A percentile compares a stretch with the other conserved stretches of the same genome.
phyloP scores from a whole-genome alignment of 2,329 filamentous ascomycete genomes.

The Fusarium virguliforme region DNA sequence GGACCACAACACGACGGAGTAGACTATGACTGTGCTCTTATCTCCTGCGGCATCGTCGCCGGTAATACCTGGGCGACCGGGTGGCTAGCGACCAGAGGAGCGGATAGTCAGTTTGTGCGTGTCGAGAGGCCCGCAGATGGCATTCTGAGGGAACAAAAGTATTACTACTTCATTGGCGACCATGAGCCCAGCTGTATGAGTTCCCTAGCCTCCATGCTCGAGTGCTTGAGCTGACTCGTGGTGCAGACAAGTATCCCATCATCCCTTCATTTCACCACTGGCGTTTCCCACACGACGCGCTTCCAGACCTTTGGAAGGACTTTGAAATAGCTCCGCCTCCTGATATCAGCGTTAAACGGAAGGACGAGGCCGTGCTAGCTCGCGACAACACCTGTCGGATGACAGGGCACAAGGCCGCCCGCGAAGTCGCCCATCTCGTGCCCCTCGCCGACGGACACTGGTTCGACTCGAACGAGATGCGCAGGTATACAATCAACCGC shows the following conservation, averaged over 20 bases:
- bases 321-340: background rate
- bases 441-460: no score
- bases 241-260: background rate
- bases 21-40: background rate
- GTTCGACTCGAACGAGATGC: no score
- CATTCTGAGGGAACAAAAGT: conserved; percentile 1
- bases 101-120: background rate
- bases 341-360: background rate
- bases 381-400: no score
- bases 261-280: conserved; percentile 1
- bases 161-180: background rate
- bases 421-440: no score
- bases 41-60: background rate
- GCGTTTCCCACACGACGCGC: background rate
- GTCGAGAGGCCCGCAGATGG: background rate
- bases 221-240: background rate
- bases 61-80: conserved; percentile 1
- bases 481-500: no score
- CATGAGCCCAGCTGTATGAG: background rate
- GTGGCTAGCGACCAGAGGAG: background rate
- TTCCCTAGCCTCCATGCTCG: background rate
- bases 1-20: conserved; percentile 2
- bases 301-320: background rate
- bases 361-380: background rate
- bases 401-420: no score